phyloP scores from a whole-genome alignment of 805 yeast genomes.

The Wickerhamomyces mucosus region DNA sequence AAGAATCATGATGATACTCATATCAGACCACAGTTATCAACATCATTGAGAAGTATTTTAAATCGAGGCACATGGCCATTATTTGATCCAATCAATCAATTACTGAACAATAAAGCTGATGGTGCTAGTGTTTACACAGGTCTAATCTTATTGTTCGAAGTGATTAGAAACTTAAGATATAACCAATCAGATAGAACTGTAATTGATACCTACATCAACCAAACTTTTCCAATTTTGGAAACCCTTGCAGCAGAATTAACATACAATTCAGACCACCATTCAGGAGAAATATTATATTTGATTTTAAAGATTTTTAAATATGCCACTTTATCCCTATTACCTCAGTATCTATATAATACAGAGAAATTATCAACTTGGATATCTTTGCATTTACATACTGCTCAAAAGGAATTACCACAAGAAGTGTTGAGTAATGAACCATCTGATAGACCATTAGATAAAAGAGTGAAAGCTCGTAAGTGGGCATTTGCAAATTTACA shows the following conservation, averaged over 20 bases:
- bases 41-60: constrained; percentile 46
- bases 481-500: constrained; percentile 82
- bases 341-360: constrained; percentile 34
- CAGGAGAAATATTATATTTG: constrained; percentile 43
- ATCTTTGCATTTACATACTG: constrained; percentile 50
- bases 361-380: constrained; percentile 47
- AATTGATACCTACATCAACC: constrained; percentile 37
- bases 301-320: constrained; percentile 61
- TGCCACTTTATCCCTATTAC: constrained; percentile 48
- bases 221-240: constrained; percentile 49
- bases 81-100: constrained; percentile 21
- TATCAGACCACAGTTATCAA: constrained; percentile 46
- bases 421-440: constrained; percentile 39
- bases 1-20: constrained; percentile 29
- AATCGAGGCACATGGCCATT: constrained; percentile 31
- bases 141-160: constrained; percentile 44
- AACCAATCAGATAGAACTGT: constrained; percentile 37
- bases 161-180: constrained; percentile 48
- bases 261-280: constrained; percentile 21
- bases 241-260: constrained; percentile 35
- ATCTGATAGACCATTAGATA: constrained; percentile 36
- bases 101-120: constrained; percentile 26
- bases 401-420: constrained; percentile 44
- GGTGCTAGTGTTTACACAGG: constrained; percentile 41
- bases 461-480: constrained; percentile 65